These are phyloP conservation scores for Taphrina betulina DNA, from an alignment of 1,139 yeast species.

Conservation along the genomic window DNA sequence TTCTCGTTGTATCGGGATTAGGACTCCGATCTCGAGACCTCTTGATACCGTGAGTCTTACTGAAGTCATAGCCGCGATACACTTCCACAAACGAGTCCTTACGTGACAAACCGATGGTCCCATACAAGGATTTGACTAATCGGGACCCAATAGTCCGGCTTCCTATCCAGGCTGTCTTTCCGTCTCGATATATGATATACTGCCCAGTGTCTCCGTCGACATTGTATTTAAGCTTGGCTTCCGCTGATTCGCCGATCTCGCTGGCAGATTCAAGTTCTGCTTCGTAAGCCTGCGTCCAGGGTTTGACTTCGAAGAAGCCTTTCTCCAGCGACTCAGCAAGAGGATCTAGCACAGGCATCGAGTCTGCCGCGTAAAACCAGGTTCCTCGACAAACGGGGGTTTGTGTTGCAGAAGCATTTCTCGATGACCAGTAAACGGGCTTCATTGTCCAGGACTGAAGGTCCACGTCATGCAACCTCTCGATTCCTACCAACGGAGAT, in stretches of 20 bases:
- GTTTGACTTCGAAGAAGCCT: constrained; percentile 42
- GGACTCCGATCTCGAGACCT: constrained; percentile 3
- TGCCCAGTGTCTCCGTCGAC: neutral
- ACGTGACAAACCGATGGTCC: constrained; percentile 10
- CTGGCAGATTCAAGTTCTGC: constrained; percentile 43
- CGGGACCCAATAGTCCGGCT: constrained; percentile 8
- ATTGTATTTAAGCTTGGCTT: constrained; percentile 40
- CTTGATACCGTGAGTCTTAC: neutral
- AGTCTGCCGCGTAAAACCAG: constrained; percentile 45
- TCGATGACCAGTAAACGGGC: constrained; percentile 47
- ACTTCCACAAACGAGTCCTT: constrained; percentile 15
- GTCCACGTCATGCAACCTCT: constrained; percentile 44
- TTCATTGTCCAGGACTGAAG: constrained; percentile 39
- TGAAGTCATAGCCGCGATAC: constrained; percentile 25
- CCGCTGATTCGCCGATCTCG: constrained; percentile 43
- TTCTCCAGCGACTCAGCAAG: constrained; percentile 42
- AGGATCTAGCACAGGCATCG: constrained; percentile 45
- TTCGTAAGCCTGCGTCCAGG: constrained; percentile 44
- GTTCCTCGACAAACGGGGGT: constrained; percentile 42
- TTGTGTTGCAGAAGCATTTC: constrained; percentile 35
- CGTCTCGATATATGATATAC: constrained; percentile 18
- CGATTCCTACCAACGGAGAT: constrained; percentile 43
- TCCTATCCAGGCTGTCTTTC: constrained; percentile 17
- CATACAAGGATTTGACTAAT: constrained; percentile 10
- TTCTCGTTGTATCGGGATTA: neutral